These are phyloP conservation scores for Euryodendron excelsum DNA, from an alignment of 148 eudicot genomes.

Conservation along the genomic window DNA sequence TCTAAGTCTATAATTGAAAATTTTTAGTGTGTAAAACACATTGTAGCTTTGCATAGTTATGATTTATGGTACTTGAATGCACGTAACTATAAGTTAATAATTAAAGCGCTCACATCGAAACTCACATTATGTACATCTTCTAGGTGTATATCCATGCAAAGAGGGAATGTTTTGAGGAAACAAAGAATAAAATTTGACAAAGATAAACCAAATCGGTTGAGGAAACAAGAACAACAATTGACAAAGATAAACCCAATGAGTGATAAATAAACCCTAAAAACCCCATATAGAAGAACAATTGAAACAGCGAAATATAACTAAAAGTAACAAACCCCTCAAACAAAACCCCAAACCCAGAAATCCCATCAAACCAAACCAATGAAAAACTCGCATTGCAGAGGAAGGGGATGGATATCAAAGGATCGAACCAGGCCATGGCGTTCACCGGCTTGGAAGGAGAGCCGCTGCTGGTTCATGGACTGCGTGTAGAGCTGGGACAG, in stretches of 20 bases:
- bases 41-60: neutral
- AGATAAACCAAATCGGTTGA: neutral
- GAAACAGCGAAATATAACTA: neutral
- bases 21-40: neutral
- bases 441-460: conserved; percentile 56
- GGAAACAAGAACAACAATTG: neutral
- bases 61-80: neutral
- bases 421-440: conserved; percentile 38
- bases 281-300: too few relatives aligned
- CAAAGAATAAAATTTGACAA: too few relatives aligned
- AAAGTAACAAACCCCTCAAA: neutral
- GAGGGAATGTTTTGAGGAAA: too few relatives aligned
- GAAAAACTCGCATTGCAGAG: neutral
- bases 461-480: conserved; percentile 55
- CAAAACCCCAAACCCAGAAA: neutral
- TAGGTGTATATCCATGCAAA: neutral
- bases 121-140: neutral
- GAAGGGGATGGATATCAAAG: neutral
- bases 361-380: neutral
- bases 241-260: neutral
- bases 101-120: neutral
- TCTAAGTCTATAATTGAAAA: neutral
- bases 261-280: neutral
- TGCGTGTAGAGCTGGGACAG: conserved; percentile 58
- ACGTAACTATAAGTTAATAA: neutral